Percentiles rank a stretch among this genome's conserved stretches.
phyloP scores from a whole-genome alignment of 208 protist species.

The Acanthamoeba castellanii region DNA sequence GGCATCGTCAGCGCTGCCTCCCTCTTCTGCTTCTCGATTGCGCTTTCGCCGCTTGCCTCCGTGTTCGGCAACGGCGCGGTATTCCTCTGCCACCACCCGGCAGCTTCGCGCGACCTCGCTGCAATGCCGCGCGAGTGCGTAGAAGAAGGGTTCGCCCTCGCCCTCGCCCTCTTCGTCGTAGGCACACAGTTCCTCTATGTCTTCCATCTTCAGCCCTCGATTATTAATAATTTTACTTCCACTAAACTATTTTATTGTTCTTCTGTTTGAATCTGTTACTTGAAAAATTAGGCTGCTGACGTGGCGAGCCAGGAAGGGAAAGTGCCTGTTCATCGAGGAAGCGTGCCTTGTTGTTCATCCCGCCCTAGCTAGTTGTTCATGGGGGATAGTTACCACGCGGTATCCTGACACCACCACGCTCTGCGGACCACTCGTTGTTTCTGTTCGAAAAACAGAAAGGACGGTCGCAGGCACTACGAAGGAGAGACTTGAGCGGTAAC shows the following conservation, averaged over 20 bases:
- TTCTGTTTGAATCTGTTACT: no score
- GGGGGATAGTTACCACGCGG: no score
- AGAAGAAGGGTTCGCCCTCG: neutral
- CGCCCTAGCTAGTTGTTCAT: no score
- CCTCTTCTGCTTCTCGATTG: neutral
- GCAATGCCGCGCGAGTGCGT: neutral
- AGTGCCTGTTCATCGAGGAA: neutral
- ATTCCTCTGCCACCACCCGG: neutral
- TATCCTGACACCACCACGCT: no score
- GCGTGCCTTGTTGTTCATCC: neutral
- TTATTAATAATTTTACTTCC: no score
- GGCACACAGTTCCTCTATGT: neutral
- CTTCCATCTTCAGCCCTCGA: neutral
- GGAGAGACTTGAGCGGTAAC: neutral
- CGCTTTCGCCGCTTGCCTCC: neutral
- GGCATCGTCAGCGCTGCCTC: neutral
- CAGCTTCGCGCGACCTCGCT: neutral
- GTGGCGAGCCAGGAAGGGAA: neutral
- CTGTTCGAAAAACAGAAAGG: neutral
- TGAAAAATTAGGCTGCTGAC: neutral
- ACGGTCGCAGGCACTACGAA: neutral
- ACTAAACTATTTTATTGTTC: no score
- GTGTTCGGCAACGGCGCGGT: neutral
- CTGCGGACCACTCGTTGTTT: neutral
- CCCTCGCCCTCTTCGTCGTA: neutral